phyloP scores from a whole-genome alignment of 495 filamentous ascomycete genomes.

The Aspergillus saccharolyticus region DNA sequence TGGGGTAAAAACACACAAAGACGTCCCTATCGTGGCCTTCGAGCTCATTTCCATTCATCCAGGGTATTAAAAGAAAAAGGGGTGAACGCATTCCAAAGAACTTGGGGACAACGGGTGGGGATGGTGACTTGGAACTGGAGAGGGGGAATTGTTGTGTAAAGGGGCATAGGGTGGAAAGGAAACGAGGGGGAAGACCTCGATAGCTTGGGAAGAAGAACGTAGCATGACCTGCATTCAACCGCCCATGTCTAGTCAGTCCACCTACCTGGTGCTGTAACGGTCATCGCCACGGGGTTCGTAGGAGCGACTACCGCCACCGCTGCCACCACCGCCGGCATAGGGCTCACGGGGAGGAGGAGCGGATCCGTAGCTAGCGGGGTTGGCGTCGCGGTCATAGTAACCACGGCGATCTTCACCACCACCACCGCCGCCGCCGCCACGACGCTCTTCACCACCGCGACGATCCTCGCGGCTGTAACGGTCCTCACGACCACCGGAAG shows the following conservation, averaged over 20 bases:
- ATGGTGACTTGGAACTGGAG: constrained; percentile 7
- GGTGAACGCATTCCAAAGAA: constrained; percentile 14
- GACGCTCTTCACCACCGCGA: constrained; percentile 60
- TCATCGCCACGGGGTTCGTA: constrained; percentile 47
- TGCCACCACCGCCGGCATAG: constrained; percentile 29
- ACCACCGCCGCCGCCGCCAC: constrained; percentile 51
- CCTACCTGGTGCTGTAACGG: constrained; percentile 43
- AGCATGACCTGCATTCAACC: constrained; percentile 10
- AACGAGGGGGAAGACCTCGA: constrained; percentile 6
- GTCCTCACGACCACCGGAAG: constrained; percentile 57
- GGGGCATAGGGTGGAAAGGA: constrained; percentile 12
- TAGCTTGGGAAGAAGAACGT: constrained; percentile 15
- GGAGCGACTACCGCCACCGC: constrained; percentile 35
- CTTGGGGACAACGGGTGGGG: constrained; percentile 6
- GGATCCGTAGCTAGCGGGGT: constrained; percentile 40
- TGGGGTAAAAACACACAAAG: constrained; percentile 28
- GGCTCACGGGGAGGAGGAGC: constrained; percentile 10
- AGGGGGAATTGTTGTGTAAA: constrained; percentile 9
- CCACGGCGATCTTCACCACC: constrained; percentile 39
- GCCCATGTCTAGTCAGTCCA: constrained; percentile 9
- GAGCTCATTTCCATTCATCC: constrained; percentile 31
- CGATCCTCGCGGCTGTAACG: constrained; percentile 62
- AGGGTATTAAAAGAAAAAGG: constrained; percentile 12
- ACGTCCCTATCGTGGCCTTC: constrained; percentile 33
- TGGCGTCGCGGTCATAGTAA: constrained; percentile 44